Evolutionary conservation across 371 early-diverging fungal genomes (phyloP).

Genomic region (Mucor plumbeus): DNA sequence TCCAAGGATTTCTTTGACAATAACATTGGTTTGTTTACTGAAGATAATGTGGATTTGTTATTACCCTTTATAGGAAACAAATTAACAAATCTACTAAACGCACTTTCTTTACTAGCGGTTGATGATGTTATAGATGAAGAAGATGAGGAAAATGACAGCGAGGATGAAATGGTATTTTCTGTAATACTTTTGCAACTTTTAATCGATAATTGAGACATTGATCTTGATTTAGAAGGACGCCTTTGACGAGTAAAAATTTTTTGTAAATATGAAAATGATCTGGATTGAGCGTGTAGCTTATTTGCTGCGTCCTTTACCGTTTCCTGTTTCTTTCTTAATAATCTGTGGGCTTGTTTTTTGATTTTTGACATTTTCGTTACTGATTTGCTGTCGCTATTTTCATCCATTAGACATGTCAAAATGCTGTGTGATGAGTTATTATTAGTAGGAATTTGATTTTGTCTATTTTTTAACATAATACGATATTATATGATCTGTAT

Average conservation of each 20-base stretch:
- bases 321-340: neutral
- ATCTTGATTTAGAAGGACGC: neutral
- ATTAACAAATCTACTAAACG: neutral
- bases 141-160: neutral
- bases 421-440: too few relatives aligned
- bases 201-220: neutral
- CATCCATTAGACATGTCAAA: too few relatives aligned
- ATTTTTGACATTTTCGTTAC: neutral
- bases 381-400: too few relatives aligned
- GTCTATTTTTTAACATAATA: neutral
- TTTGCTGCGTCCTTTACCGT: neutral
- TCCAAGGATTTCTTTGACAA: constrained; percentile 13
- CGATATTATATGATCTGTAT: too few relatives aligned
- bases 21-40: neutral
- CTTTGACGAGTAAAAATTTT: neutral
- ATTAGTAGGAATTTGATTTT: neutral
- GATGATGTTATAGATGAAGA: neutral
- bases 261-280: neutral
- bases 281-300: neutral
- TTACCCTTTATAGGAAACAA: neutral
- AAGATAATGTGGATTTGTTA: neutral
- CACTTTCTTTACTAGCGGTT: neutral
- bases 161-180: neutral
- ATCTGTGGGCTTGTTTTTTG: neutral
- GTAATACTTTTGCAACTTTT: too few relatives aligned